Evolutionary conservation across 106 monocot genomes (phyloP).

Genomic region (Alisma plantagoaquatica): DNA sequence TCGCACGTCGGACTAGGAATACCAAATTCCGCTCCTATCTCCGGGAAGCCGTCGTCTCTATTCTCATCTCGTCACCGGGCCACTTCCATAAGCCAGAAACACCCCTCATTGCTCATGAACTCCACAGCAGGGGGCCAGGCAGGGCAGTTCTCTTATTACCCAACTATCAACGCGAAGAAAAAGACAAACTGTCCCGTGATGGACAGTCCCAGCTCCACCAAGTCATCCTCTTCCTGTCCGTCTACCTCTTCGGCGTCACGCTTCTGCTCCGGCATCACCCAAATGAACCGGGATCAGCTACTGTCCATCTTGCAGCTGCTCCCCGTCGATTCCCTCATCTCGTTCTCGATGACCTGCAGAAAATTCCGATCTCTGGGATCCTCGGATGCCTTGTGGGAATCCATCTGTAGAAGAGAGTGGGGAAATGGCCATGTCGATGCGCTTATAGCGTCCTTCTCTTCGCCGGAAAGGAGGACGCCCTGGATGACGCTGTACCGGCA

Average conservation of each 20-base stretch:
- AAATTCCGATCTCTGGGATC: constrained; percentile 42
- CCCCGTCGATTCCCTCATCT: constrained; percentile 55
- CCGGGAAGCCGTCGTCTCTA: too few species aligned
- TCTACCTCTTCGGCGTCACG: background rate
- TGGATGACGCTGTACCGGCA: constrained; percentile 60
- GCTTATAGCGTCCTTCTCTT: constrained; percentile 17
- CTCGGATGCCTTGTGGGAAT: constrained; percentile 55
- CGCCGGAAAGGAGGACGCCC: constrained; percentile 16
- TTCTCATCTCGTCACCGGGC: too few species aligned
- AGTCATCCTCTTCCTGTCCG: constrained; percentile 10
- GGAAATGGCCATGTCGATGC: constrained; percentile 31
- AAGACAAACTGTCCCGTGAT: too few species aligned
- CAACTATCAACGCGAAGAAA: too few species aligned
- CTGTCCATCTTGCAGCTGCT: constrained; percentile 69
- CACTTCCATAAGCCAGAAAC: too few species aligned
- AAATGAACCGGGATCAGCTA: constrained; percentile 46
- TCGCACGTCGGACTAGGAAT: too few species aligned
- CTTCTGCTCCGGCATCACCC: constrained; percentile 12
- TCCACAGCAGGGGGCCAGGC: too few species aligned
- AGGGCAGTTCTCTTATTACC: too few species aligned
- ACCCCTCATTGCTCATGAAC: too few species aligned
- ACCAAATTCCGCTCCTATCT: too few species aligned
- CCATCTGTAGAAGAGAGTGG: constrained; percentile 67
- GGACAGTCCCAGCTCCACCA: background rate
- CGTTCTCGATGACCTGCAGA: constrained; percentile 71